Evolutionary conservation across 2,329 filamentous ascomycete genomes (phyloP).

Genomic region (Trichoderma aggressivum): DNA sequence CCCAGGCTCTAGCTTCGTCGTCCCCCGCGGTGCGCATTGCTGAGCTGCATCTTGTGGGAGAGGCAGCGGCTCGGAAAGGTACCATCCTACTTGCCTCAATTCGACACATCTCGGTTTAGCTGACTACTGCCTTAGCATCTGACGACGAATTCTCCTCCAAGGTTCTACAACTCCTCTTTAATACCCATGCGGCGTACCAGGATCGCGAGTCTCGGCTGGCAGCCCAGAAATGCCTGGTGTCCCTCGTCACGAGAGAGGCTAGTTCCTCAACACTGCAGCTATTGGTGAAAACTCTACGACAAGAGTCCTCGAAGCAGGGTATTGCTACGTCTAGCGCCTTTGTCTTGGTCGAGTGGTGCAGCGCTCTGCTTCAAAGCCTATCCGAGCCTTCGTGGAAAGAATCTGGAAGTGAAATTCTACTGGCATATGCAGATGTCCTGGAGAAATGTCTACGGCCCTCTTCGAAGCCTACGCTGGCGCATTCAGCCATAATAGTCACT

Average conservation of each 20-base stretch:
- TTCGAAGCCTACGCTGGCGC: constrained; percentile 61
- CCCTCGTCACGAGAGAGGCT: constrained; percentile 58
- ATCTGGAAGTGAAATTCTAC: constrained; percentile 63
- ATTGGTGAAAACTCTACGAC: constrained; percentile 64
- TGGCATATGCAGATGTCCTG: constrained; percentile 67
- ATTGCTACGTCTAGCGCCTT: constrained; percentile 81
- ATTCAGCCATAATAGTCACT: constrained; percentile 73
- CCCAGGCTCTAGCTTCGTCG: constrained; percentile 56
- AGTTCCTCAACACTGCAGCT: constrained; percentile 56
- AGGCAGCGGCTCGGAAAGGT: constrained; percentile 56
- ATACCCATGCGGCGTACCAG: constrained; percentile 81
- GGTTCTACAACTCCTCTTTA: constrained; percentile 71
- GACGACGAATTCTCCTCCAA: constrained; percentile 49
- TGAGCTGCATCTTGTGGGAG: constrained; percentile 54
- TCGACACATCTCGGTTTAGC: constrained; percentile 15
- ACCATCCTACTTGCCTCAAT: constrained; percentile 21
- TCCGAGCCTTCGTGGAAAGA: constrained; percentile 62
- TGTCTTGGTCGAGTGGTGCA: constrained; percentile 87
- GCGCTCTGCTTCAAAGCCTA: constrained; percentile 70
- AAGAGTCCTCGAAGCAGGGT: constrained; percentile 71
- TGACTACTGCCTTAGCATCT: constrained; percentile 34
- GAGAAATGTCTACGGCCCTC: constrained; percentile 72
- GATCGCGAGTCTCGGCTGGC: constrained; percentile 81
- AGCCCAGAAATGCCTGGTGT: constrained; percentile 74
- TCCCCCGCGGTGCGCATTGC: constrained; percentile 56